These are phyloP conservation scores for Hypomyces rosellus DNA, from an alignment of 2,329 filamentous ascomycete species.

Conservation along the genomic window DNA sequence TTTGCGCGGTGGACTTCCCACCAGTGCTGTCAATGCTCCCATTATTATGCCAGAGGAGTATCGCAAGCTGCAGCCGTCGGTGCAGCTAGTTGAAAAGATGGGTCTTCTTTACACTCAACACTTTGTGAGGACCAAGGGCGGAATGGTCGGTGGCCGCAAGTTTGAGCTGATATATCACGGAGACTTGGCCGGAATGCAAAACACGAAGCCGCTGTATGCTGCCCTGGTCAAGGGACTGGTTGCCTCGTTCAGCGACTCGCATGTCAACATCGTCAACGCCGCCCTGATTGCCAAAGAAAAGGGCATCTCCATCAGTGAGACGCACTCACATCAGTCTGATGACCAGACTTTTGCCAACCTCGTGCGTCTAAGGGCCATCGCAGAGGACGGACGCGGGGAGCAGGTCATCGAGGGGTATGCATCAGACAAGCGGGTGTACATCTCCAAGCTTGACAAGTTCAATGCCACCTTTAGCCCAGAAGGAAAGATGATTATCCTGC, in stretches of 20 bases:
- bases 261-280: conserved; percentile 80
- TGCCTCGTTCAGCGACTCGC: conserved; percentile 59
- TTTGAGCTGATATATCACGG: conserved; percentile 77
- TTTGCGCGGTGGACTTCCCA: conserved; percentile 64
- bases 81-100: conserved; percentile 71
- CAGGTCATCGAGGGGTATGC: conserved; percentile 61
- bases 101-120: conserved; percentile 75
- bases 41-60: conserved; percentile 78
- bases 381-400: conserved; percentile 25
- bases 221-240: conserved; percentile 73
- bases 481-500: conserved; percentile 68
- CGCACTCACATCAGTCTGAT: conserved; percentile 56
- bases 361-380: conserved; percentile 59
- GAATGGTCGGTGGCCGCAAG: conserved; percentile 52
- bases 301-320: conserved; percentile 71
- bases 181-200: conserved; percentile 62
- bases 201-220: conserved; percentile 72
- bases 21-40: conserved; percentile 72
- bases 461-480: conserved; percentile 66
- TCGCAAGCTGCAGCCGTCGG: conserved; percentile 69
- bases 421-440: conserved; percentile 57
- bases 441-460: conserved; percentile 68
- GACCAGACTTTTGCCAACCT: conserved; percentile 61
- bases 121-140: conserved; percentile 42
- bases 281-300: conserved; percentile 68